A percentile compares a stretch with the other conserved stretches of the same genome.
These are phyloP conservation scores for Phaeosphaeriaceae sp. DNA, from an alignment of 2,329 filamentous ascomycete species.

Conservation along the genomic window DNA sequence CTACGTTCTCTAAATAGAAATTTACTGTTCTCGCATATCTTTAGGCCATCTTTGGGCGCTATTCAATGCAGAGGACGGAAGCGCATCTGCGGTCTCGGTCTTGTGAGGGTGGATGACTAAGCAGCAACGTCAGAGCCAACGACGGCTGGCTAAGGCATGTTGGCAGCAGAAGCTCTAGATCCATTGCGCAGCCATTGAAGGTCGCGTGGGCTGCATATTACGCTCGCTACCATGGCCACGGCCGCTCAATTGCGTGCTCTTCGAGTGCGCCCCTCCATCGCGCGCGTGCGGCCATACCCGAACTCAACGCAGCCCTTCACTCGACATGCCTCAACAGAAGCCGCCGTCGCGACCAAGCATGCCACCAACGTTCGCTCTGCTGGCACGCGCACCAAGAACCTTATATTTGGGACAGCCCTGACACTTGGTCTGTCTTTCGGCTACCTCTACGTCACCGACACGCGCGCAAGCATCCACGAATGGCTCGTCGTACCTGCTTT, in stretches of 20 bases:
- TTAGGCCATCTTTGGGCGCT: not conserved
- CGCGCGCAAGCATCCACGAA: slow-evolving; percentile 60
- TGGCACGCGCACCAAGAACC: slow-evolving; percentile 56
- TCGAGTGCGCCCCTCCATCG: slow-evolving; percentile 32
- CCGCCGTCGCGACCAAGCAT: slow-evolving; percentile 33
- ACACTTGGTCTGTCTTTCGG: slow-evolving; percentile 55
- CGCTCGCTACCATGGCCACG: slow-evolving; percentile 31
- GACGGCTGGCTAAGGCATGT: not conserved
- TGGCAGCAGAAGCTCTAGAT: slow-evolving; percentile 9
- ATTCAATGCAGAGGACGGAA: not conserved
- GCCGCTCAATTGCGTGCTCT: slow-evolving; percentile 38
- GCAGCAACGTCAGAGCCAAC: not conserved
- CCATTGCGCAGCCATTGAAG: slow-evolving; percentile 28
- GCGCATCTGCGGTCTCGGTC: not conserved
- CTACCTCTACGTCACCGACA: slow-evolving; percentile 62
- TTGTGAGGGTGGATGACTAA: not conserved
- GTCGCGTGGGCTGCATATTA: slow-evolving; percentile 24
- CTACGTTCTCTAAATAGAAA: no score
- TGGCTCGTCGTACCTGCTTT: slow-evolving; percentile 66
- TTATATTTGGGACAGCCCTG: slow-evolving; percentile 63
- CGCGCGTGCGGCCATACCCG: slow-evolving; percentile 12
- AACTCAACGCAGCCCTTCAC: slow-evolving; percentile 25
- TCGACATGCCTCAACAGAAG: slow-evolving; percentile 33
- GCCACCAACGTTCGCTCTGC: slow-evolving; percentile 48
- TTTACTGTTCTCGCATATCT: not conserved